These are phyloP conservation scores for Isochrysis galbana DNA, from an alignment of 78 protist genomes.

Conservation along the genomic window DNA sequence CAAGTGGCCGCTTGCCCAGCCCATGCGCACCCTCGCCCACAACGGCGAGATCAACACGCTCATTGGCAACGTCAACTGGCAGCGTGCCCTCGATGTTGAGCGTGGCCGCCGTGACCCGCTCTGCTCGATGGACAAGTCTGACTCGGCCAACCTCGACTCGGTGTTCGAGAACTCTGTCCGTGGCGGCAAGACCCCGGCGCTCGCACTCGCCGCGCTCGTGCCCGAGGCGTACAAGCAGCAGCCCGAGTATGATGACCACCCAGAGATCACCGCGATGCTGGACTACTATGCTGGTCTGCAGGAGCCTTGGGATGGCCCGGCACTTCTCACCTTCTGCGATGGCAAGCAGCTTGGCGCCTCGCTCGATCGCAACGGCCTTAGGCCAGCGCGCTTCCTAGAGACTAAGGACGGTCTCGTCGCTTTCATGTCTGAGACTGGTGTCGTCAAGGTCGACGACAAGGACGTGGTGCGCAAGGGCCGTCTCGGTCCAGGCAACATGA, in stretches of 20 bases:
- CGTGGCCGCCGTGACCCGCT: background rate
- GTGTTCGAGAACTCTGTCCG: slow-evolving; percentile 65
- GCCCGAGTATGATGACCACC: slow-evolving; percentile 3
- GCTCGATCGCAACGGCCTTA: slow-evolving; percentile 87
- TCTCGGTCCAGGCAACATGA: slow-evolving; percentile 78
- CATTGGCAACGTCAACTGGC: slow-evolving; percentile 77
- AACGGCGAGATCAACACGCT: slow-evolving; percentile 92
- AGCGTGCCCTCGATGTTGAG: slow-evolving; percentile 74
- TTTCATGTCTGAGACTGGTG: slow-evolving; percentile 32
- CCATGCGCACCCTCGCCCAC: slow-evolving; percentile 77
- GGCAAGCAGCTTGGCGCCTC: slow-evolving; percentile 76
- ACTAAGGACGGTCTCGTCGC: slow-evolving; percentile 62
- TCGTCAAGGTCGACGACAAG: slow-evolving; percentile 2
- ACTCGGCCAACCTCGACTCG: slow-evolving; percentile 75
- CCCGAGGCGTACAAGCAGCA: slow-evolving; percentile 85
- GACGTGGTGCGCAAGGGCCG: slow-evolving; percentile 64
- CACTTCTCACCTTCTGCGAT: slow-evolving; percentile 78
- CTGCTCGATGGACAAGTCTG: slow-evolving; percentile 51
- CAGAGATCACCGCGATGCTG: slow-evolving; percentile 6
- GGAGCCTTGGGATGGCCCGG: slow-evolving; percentile 96
- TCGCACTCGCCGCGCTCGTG: slow-evolving; percentile 73
- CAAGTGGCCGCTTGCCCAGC: slow-evolving; percentile 60
- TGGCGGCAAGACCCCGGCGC: slow-evolving; percentile 57
- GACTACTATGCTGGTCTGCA: slow-evolving; percentile 39
- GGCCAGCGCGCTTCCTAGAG: slow-evolving; percentile 76